These are phyloP conservation scores for Rhynchosporium secalis DNA, from an alignment of 2,329 filamentous ascomycete species.

Conservation along the genomic window DNA sequence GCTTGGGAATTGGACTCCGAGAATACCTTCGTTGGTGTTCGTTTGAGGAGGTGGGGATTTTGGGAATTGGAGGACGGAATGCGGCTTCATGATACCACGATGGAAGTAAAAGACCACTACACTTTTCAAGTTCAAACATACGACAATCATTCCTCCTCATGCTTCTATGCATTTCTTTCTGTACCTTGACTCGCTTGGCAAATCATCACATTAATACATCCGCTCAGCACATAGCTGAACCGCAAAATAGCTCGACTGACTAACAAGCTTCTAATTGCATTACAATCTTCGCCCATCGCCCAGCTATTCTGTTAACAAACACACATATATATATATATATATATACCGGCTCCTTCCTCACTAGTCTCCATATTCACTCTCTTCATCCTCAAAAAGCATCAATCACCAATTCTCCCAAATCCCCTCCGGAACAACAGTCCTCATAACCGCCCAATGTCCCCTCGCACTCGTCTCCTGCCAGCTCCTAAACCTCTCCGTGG, in stretches of 20 bases:
- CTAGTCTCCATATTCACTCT: too few relatives aligned
- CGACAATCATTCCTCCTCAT: background rate
- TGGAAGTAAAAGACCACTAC: background rate
- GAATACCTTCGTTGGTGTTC: slow-evolving; percentile 6
- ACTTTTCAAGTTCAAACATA: background rate
- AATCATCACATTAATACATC: too few relatives aligned
- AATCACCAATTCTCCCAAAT: slow-evolving; percentile 87
- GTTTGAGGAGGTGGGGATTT: slow-evolving; percentile 6
- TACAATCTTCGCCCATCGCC: too few relatives aligned
- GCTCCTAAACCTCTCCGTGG: slow-evolving; percentile 65
- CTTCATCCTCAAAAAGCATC: too few relatives aligned
- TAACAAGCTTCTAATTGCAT: too few relatives aligned
- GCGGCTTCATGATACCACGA: slow-evolving; percentile 18
- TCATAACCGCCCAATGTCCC: slow-evolving; percentile 92
- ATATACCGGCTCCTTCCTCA: too few relatives aligned
- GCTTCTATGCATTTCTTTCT: background rate
- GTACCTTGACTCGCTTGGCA: background rate
- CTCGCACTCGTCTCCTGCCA: slow-evolving; percentile 76
- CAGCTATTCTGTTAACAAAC: too few relatives aligned
- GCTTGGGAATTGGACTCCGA: background rate
- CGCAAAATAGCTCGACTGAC: too few relatives aligned
- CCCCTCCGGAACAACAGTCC: slow-evolving; percentile 70
- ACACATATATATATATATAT: too few relatives aligned
- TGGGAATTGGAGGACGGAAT: background rate
- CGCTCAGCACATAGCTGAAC: too few relatives aligned